These are phyloP conservation scores for Trichosporon faecale DNA, from an alignment of 1,284 basidiomycete species.

Conservation along the genomic window DNA sequence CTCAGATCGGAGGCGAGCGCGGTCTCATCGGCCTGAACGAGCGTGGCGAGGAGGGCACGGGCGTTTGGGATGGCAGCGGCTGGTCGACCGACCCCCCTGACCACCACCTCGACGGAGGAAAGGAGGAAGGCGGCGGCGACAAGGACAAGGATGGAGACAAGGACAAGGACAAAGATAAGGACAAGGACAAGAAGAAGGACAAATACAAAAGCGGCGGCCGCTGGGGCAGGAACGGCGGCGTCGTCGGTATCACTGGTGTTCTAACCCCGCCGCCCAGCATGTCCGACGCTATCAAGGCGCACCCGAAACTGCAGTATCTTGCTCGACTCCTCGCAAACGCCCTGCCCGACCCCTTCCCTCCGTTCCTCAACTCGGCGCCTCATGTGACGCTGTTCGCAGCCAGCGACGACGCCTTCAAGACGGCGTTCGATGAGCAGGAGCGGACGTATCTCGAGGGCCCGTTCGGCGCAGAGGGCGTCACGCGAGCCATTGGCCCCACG, in stretches of 20 bases:
- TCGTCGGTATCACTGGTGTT: conserved; percentile 73
- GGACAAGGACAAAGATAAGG: conserved; percentile 22
- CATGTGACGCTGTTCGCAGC: conserved; percentile 89
- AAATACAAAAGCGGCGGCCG: conserved; percentile 49
- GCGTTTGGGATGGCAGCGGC: conserved; percentile 45
- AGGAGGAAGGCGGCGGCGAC: conserved; percentile 21
- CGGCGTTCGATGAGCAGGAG: conserved; percentile 63
- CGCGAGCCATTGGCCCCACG: conserved; percentile 68
- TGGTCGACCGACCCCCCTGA: conserved; percentile 26
- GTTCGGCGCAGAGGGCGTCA: conserved; percentile 74
- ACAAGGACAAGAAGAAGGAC: conserved; percentile 22
- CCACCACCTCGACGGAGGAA: conserved; percentile 9
- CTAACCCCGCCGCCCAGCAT: conserved; percentile 72
- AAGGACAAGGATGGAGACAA: conserved; percentile 7
- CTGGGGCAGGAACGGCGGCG: conserved; percentile 68
- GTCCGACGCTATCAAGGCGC: conserved; percentile 61
- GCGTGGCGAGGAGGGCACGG: conserved; percentile 63
- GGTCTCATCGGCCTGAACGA: conserved; percentile 68
- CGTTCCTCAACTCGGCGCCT: conserved; percentile 52
- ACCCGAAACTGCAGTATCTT: conserved; percentile 67
- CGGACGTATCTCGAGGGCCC: conserved; percentile 79
- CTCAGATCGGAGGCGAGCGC: conserved; percentile 53
- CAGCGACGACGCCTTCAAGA: conserved; percentile 72
- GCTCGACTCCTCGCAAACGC: conserved; percentile 58
- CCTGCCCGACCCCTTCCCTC: conserved; percentile 63